Conservation (phyloP, 192 early-diverging fungal genomes). For the Linnemannia zychae region DNA sequence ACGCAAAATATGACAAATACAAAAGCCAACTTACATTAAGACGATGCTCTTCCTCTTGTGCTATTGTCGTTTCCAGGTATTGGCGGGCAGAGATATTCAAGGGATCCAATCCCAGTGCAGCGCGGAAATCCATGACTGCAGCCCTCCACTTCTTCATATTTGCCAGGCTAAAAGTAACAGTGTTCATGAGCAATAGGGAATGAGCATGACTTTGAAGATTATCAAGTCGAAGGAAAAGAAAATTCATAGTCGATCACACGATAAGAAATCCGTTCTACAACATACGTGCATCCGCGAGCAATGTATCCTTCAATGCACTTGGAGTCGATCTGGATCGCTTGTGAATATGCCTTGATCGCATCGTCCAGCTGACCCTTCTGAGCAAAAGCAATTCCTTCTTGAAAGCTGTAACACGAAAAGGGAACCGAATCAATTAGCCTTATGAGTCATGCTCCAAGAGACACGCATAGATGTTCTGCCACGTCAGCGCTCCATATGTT, state of each 20-base stretch:
- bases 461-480: too few relatives aligned
- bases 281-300: constrained; percentile 58
- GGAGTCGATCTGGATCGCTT: constrained; percentile 44
- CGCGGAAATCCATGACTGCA: constrained; percentile 50
- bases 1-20: neutral
- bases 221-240: neutral
- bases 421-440: neutral
- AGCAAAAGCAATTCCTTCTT: constrained; percentile 32
- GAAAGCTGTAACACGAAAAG: constrained; percentile 13
- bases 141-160: constrained; percentile 37
- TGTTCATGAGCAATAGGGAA: neutral
- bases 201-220: neutral
- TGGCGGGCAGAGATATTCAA: constrained; percentile 28
- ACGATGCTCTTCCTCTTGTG: constrained; percentile 39
- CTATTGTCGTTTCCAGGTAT: constrained; percentile 48
- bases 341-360: constrained; percentile 48
- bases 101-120: constrained; percentile 37
- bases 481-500: neutral
- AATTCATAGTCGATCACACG: too few relatives aligned
- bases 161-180: constrained; percentile 18
- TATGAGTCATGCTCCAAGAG: neutral
- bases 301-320: constrained; percentile 43
- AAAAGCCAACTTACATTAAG: constrained; percentile 26
- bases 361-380: constrained; percentile 41
- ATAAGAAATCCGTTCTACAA: neutral